A percentile compares a stretch with the other conserved stretches of the same genome.
Evolutionary conservation across 2,329 filamentous ascomycete genomes (phyloP).

Genomic region (Immersiporthe knoxdaviesiana): DNA sequence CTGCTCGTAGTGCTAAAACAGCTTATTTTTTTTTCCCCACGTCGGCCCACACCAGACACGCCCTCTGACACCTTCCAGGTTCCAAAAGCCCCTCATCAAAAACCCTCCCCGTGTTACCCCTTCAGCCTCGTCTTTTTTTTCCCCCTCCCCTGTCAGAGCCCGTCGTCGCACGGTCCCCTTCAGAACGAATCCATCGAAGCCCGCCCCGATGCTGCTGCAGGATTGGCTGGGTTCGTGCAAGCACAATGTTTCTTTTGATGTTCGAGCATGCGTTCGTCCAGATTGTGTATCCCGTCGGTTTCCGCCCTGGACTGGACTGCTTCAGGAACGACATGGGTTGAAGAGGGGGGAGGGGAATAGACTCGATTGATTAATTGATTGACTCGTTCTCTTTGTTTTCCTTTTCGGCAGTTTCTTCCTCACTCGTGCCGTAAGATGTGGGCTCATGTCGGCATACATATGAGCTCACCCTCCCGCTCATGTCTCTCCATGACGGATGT

Average conservation of each 20-base stretch:
- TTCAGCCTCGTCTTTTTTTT: conserved; percentile 19
- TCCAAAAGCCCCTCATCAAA: conserved; percentile 4
- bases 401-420: not conserved
- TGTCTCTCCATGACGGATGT: not conserved
- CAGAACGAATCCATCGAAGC: conserved; percentile 6
- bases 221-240: not conserved
- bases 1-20: not conserved
- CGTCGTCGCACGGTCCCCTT: conserved; percentile 1
- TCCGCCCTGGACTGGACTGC: not conserved
- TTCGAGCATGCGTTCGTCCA: not conserved
- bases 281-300: not conserved
- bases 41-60: conserved; percentile 16
- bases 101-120: conserved; percentile 4
- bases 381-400: conserved; percentile 1
- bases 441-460: conserved; percentile 27
- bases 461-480: conserved; percentile 20
- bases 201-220: not conserved
- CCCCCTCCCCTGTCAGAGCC: conserved; percentile 8
- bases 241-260: not conserved
- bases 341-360: not conserved
- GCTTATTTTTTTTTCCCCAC: not conserved
- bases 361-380: conserved; percentile 9
- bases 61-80: conserved; percentile 22
- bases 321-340: conserved; percentile 10
- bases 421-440: conserved; percentile 4